These are phyloP conservation scores for Volvariella volvacea DNA, from an alignment of 1,284 basidiomycete genomes.

Conservation along the genomic window DNA sequence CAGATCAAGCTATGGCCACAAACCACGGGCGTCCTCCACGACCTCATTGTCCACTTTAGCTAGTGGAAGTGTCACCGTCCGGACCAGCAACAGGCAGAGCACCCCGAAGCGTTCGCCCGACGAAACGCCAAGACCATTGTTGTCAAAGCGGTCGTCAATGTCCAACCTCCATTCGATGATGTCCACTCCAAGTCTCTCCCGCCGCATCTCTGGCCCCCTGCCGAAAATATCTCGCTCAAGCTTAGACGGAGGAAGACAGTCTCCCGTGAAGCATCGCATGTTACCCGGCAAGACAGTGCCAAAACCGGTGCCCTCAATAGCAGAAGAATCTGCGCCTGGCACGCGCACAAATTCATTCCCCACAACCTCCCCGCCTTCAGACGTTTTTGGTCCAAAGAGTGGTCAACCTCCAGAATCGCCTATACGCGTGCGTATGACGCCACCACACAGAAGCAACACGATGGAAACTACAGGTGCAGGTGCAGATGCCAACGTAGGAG, in stretches of 20 bases:
- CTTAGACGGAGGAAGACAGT: background rate
- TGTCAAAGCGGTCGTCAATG: conserved; percentile 3
- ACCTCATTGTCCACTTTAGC: conserved; percentile 4
- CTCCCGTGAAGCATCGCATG: background rate
- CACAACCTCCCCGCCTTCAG: conserved; percentile 14
- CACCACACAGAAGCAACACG: conserved; percentile 18
- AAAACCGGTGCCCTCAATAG: conserved; percentile 16
- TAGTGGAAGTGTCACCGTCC: conserved; percentile 8
- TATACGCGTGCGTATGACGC: conserved; percentile 20
- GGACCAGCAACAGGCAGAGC: conserved; percentile 1
- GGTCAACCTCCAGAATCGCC: conserved; percentile 11
- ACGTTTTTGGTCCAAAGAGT: conserved; percentile 8
- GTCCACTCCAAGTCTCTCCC: conserved; percentile 3
- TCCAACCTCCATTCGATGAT: background rate
- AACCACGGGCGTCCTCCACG: conserved; percentile 11
- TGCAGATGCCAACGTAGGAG: too few species aligned
- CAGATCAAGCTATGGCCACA: too few species aligned
- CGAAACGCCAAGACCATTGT: conserved; percentile 14
- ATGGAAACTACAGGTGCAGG: background rate
- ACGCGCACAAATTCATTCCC: conserved; percentile 24
- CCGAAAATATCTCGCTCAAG: conserved; percentile 4
- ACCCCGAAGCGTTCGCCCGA: conserved; percentile 14
- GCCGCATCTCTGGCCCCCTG: conserved; percentile 13
- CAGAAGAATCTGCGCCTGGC: conserved; percentile 16
- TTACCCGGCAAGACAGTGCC: background rate